phyloP scores from a whole-genome alignment of 768 basidiomycete species.

The Phanerochaete sordida region DNA sequence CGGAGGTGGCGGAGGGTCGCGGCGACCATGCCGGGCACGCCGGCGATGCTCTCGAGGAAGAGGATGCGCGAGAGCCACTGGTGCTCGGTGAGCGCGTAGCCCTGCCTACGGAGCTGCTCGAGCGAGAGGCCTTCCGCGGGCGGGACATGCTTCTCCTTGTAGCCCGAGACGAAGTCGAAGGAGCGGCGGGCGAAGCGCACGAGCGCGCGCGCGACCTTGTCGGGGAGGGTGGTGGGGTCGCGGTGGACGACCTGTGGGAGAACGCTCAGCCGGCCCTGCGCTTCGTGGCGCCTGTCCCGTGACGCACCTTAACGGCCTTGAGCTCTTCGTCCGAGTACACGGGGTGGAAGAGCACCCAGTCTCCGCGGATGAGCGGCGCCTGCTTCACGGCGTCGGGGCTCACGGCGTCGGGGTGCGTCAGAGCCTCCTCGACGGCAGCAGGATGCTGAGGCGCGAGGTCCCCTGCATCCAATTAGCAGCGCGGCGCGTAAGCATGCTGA shows the following conservation, averaged over 20 bases:
- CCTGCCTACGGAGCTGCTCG: slow-evolving; percentile 68
- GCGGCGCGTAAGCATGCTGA: neutral
- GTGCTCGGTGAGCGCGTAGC: slow-evolving; percentile 68
- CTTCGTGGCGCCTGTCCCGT: neutral
- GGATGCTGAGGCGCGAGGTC: slow-evolving; percentile 10
- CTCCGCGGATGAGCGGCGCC: slow-evolving; percentile 37
- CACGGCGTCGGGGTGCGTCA: slow-evolving; percentile 2
- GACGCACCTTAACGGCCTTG: slow-evolving; percentile 61
- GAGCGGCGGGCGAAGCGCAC: slow-evolving; percentile 52
- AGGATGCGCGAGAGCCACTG: slow-evolving; percentile 73
- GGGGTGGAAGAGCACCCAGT: slow-evolving; percentile 93
- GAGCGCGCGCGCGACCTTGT: slow-evolving; percentile 67
- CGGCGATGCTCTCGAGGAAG: slow-evolving; percentile 87
- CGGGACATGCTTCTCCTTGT: slow-evolving; percentile 71
- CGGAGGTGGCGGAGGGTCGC: slow-evolving; percentile 84
- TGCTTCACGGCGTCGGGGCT: slow-evolving; percentile 19
- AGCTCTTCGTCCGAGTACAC: slow-evolving; percentile 80
- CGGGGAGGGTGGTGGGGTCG: slow-evolving; percentile 59
- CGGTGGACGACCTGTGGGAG: slow-evolving; percentile 60
- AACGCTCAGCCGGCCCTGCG: neutral
- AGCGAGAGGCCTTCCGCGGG: slow-evolving; percentile 61
- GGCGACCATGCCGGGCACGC: slow-evolving; percentile 95
- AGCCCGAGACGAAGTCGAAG: slow-evolving; percentile 85
- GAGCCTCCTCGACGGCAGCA: neutral
- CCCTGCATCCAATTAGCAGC: slow-evolving; percentile 4